Conservation (phyloP, 768 basidiomycete species). For the Pleurotus cornucopiae region DNA sequence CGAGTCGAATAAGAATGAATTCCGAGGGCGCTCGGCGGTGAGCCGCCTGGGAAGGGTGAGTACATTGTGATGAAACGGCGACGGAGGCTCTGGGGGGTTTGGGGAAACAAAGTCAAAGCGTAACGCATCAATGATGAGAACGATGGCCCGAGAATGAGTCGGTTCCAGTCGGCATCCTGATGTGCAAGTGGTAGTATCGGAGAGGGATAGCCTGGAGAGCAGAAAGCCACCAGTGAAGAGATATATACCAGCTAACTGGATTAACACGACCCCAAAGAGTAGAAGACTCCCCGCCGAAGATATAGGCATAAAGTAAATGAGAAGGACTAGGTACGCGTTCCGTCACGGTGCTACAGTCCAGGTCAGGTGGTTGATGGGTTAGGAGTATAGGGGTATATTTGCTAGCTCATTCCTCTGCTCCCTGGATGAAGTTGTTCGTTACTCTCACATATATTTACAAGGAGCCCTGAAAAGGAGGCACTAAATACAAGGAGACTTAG, state of each 20-base stretch:
- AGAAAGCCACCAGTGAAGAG: slow-evolving; percentile 93
- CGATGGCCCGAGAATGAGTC: slow-evolving; percentile 73
- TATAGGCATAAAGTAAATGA: too few relatives aligned
- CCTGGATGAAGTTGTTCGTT: too few relatives aligned
- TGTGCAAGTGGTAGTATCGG: slow-evolving; percentile 44
- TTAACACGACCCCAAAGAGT: slow-evolving; percentile 54
- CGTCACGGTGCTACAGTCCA: too few relatives aligned
- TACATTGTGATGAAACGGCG: slow-evolving; percentile 75
- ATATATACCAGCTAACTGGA: slow-evolving; percentile 79
- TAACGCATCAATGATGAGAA: slow-evolving; percentile 87
- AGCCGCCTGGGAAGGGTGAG: slow-evolving; percentile 76
- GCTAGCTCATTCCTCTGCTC: too few relatives aligned
- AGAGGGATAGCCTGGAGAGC: slow-evolving; percentile 69
- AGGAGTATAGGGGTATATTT: too few relatives aligned
- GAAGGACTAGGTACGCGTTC: too few relatives aligned
- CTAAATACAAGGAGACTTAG: too few relatives aligned
- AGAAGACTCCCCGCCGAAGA: slow-evolving; percentile 23
- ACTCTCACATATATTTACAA: too few relatives aligned
- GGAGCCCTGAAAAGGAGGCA: too few relatives aligned
- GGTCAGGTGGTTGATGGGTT: too few relatives aligned
- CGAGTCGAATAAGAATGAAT: slow-evolving; percentile 84
- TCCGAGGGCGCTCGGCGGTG: slow-evolving; percentile 52
- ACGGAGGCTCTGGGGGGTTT: slow-evolving; percentile 53
- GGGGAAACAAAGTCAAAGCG: slow-evolving; percentile 90
- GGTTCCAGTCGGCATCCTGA: slow-evolving; percentile 44